Conservation (phyloP, 2,329 filamentous ascomycete genomes). For the Nigrograna mackinnonii region DNA sequence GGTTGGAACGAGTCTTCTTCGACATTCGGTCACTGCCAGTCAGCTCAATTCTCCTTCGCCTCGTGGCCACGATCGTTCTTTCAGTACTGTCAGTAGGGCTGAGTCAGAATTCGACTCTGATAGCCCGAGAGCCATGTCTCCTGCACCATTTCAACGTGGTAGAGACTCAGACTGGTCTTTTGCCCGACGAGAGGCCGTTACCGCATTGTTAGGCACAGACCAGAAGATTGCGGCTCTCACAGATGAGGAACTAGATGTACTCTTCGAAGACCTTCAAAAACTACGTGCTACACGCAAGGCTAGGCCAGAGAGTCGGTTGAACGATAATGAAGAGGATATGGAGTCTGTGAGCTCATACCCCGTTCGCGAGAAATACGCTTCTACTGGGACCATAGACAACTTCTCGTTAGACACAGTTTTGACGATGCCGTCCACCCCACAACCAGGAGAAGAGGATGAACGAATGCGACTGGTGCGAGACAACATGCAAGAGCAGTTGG, state of each 20-base stretch:
- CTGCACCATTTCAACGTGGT: slow-evolving; percentile 67
- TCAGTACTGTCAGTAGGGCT: slow-evolving; percentile 68
- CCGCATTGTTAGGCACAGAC: slow-evolving; percentile 84
- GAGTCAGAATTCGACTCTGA: slow-evolving; percentile 75
- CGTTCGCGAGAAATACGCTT: slow-evolving; percentile 91
- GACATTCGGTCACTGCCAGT: slow-evolving; percentile 74
- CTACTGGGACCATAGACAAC: slow-evolving; percentile 91
- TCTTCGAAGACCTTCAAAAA: slow-evolving; percentile 92
- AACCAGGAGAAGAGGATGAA: slow-evolving; percentile 76
- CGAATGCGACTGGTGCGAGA: slow-evolving; percentile 74
- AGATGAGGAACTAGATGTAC: slow-evolving; percentile 89
- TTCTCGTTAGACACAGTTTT: slow-evolving; percentile 93
- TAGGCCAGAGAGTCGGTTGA: slow-evolving; percentile 57
- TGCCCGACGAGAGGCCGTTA: slow-evolving; percentile 89
- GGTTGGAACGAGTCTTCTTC: slow-evolving; percentile 73
- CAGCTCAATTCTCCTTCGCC: slow-evolving; percentile 66
- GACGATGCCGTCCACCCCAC: slow-evolving; percentile 92
- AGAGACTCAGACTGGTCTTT: slow-evolving; percentile 94
- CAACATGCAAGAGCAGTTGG: slow-evolving; percentile 80
- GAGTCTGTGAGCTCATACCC: slow-evolving; percentile 90
- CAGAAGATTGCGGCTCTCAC: slow-evolving; percentile 88
- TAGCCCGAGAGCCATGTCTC: slow-evolving; percentile 78
- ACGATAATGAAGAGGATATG: slow-evolving; percentile 75
- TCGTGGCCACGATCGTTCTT: slow-evolving; percentile 73
- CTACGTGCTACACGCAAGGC: slow-evolving; percentile 84